Conservation (phyloP, 2,329 filamentous ascomycete genomes). For the Chaetomium sp. region DNA sequence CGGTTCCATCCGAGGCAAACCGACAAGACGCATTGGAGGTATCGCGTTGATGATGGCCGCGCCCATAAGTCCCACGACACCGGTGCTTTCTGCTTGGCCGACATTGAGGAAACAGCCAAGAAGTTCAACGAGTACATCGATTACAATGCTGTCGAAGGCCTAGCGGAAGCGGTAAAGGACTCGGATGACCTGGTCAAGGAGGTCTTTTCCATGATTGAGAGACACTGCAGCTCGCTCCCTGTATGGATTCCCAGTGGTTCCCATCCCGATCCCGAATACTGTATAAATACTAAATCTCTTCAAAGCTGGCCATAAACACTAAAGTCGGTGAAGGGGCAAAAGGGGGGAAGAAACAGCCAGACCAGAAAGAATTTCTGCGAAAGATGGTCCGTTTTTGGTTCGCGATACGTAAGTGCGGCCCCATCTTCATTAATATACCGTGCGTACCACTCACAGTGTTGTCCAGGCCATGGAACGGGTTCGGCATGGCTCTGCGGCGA, state of each 20-base stretch:
- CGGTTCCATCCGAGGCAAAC: constrained; percentile 43
- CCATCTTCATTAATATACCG: neutral
- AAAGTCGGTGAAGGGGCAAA: constrained; percentile 24
- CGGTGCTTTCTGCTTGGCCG: constrained; percentile 46
- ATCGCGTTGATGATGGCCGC: constrained; percentile 35
- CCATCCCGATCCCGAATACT: neutral
- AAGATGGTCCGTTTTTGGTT: constrained; percentile 51
- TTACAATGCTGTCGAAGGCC: constrained; percentile 37
- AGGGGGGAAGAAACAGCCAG: constrained; percentile 25
- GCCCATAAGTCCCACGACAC: constrained; percentile 36
- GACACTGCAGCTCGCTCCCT: constrained; percentile 31
- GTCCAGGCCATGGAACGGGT: constrained; percentile 49
- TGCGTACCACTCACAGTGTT: neutral
- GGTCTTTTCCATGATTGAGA: constrained; percentile 38
- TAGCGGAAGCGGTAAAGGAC: constrained; percentile 37
- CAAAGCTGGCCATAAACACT: neutral
- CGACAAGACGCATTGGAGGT: constrained; percentile 46
- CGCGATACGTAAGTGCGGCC: constrained; percentile 47
- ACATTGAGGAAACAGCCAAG: constrained; percentile 41
- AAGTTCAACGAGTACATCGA: constrained; percentile 45
- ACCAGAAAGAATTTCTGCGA: constrained; percentile 43
- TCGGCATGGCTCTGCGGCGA: constrained; percentile 47
- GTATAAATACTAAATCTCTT: neutral
- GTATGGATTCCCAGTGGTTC: constrained; percentile 14
- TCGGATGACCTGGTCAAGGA: constrained; percentile 36